Base-by-base conservation (phyloP, 768 basidiomycete species). In the Arthromyces matolae region DNA sequence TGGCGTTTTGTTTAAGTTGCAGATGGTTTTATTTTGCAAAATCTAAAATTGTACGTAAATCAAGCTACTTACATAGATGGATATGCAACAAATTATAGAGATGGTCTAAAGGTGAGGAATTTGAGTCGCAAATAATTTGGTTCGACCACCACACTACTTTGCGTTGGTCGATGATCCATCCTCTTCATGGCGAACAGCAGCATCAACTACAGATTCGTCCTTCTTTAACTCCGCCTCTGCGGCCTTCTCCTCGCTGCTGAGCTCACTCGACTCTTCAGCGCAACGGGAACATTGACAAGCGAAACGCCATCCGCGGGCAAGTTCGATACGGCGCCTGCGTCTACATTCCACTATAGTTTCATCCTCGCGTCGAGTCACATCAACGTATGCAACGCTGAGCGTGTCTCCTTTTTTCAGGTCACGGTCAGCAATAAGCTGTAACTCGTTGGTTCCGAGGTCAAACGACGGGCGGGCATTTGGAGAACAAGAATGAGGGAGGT, bases 231-330 rank as follows among this genome's bases (percentile, higher is more conserved):
- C 44, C 36, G 71, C 66, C 6, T 56, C 63, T 19, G 52, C 52
- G 16, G 63, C 65, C 24, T 63, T 62, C 45, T 69, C 64, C 34
- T 66, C 64, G 2, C 54, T 57, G 9, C 61, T 60, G 58, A 71
- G 59, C 29, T 64, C 60, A 42, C 68, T 61, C 5, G 63, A 75
- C 62, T 92, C 89, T 45, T 67, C 70, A 29, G 64, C 60, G 60
- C 90, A 92, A 35, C 80, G 76, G 45, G 72, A 64, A 61, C 90
- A 93, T 41, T 69, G 64, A 59, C 90, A 93, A 9, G 86, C 80
- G 61, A 92, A 90, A 48, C 76, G 73, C 90, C 90, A 93, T 27
- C 90, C 89, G 34, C 85, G 76, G 19, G 79, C 87, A 29, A 93
- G 76, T 69, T 89, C 86, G 56, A 74, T 71, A 25, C 90, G 77